These are phyloP conservation scores for Beauveria sp. DNA, from an alignment of 2,329 filamentous ascomycete genomes.

Conservation along the genomic window DNA sequence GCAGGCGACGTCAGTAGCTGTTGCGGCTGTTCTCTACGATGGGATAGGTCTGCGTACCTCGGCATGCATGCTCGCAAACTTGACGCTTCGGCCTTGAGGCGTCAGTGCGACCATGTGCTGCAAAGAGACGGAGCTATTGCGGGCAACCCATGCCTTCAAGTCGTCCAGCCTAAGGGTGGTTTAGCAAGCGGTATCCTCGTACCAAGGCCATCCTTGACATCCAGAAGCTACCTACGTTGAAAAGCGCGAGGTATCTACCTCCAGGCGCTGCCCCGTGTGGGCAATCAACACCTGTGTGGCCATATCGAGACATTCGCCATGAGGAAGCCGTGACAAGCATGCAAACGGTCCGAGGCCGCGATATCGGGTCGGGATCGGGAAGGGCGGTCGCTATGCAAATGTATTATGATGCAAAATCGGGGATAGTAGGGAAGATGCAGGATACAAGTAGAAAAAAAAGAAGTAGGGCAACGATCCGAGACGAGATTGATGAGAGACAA, in stretches of 20 bases:
- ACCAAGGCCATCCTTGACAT: neutral
- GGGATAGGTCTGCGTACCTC: conserved; percentile 50
- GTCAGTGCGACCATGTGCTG: conserved; percentile 85
- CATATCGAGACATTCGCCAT: conserved; percentile 59
- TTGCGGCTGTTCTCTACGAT: neutral
- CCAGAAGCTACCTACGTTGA: conserved; percentile 48
- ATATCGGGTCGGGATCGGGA: conserved; percentile 10
- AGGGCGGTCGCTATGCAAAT: neutral
- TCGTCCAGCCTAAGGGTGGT: conserved; percentile 61
- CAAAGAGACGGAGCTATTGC: conserved; percentile 63
- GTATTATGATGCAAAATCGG: neutral
- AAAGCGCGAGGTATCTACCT: conserved; percentile 69
- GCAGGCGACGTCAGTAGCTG: conserved; percentile 7
- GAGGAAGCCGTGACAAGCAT: conserved; percentile 20
- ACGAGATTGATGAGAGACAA: neutral
- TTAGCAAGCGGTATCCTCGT: conserved; percentile 14
- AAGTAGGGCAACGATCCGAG: neutral
- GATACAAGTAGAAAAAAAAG: neutral
- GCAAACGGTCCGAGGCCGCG: conserved; percentile 13
- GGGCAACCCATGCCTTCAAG: conserved; percentile 72
- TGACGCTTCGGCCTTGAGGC: conserved; percentile 73
- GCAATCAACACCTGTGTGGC: conserved; percentile 85
- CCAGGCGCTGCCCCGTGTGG: conserved; percentile 82
- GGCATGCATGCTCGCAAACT: conserved; percentile 67
- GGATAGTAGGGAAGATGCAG: neutral